Conservation (phyloP, 441 rosid species). For the Populus hybrid region DNA sequence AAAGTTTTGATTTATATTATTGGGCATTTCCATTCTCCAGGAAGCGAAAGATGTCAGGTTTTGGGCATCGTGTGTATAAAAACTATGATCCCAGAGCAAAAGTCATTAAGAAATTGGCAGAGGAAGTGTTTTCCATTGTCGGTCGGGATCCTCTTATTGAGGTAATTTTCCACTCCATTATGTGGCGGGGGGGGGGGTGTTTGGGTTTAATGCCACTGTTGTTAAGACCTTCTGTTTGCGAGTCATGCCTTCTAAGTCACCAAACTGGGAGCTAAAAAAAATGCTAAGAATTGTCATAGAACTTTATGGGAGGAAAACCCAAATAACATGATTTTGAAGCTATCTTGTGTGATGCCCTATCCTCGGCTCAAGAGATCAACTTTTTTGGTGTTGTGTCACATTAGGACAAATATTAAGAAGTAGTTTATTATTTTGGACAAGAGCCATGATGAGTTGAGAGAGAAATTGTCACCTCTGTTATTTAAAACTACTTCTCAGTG, state of each 20-base stretch:
- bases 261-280: background rate
- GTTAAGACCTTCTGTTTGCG: background rate
- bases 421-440: background rate
- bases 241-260: background rate
- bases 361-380: background rate
- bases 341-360: background rate
- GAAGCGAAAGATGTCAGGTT: conserved; percentile 98
- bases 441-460: background rate
- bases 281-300: background rate
- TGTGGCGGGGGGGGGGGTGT: background rate
- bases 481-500: background rate
- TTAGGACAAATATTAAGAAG: background rate
- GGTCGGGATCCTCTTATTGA: conserved; percentile 98
- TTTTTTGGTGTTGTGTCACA: background rate
- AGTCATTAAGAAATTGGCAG: conserved; percentile 88
- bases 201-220: background rate
- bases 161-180: conserved; percentile 39
- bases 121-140: conserved; percentile 96
- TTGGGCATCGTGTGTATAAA: conserved; percentile 98
- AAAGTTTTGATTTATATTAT: background rate
- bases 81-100: conserved; percentile 98
- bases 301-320: background rate
- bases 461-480: background rate
- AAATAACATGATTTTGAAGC: background rate
- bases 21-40: conserved; percentile 30